phyloP scores from a whole-genome alignment of 495 filamentous ascomycete species.

The Durotheca rogersii region DNA sequence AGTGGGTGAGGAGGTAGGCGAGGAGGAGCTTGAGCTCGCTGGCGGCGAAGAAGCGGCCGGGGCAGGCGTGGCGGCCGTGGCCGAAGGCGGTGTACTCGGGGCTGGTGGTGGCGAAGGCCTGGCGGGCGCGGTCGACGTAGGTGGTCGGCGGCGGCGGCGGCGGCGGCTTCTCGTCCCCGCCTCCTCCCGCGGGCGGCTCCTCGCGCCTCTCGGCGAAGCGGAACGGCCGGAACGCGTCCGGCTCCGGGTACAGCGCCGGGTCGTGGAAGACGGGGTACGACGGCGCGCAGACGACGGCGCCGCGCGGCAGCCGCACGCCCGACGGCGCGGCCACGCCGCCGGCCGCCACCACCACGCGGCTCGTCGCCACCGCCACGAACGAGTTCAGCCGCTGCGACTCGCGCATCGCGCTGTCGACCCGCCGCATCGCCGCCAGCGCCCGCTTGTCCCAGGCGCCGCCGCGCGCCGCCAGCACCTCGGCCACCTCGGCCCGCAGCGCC shows the following conservation, averaged over 20 bases:
- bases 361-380: slow-evolving; percentile 32
- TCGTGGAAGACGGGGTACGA: slow-evolving; percentile 30
- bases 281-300: slow-evolving; percentile 22
- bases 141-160: background rate
- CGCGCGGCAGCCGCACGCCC: slow-evolving; percentile 31
- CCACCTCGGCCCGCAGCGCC: slow-evolving; percentile 55
- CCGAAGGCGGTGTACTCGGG: slow-evolving; percentile 40
- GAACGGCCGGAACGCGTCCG: slow-evolving; percentile 29
- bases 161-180: background rate
- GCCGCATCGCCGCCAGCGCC: slow-evolving; percentile 42
- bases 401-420: slow-evolving; percentile 43
- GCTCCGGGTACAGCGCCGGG: slow-evolving; percentile 26
- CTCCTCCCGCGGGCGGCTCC: background rate
- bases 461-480: slow-evolving; percentile 30
- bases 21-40: slow-evolving; percentile 45
- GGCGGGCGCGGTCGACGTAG: slow-evolving; percentile 36
- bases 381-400: slow-evolving; percentile 40
- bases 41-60: slow-evolving; percentile 47
- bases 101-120: slow-evolving; percentile 37
- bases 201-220: slow-evolving; percentile 33
- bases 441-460: slow-evolving; percentile 45
- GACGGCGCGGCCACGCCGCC: slow-evolving; percentile 40
- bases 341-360: slow-evolving; percentile 31
- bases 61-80: slow-evolving; percentile 41
- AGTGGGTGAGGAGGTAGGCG: slow-evolving; percentile 41